These are phyloP conservation scores for Telopea speciosissima DNA, from an alignment of 177 flowering plant genomes.

Conservation along the genomic window DNA sequence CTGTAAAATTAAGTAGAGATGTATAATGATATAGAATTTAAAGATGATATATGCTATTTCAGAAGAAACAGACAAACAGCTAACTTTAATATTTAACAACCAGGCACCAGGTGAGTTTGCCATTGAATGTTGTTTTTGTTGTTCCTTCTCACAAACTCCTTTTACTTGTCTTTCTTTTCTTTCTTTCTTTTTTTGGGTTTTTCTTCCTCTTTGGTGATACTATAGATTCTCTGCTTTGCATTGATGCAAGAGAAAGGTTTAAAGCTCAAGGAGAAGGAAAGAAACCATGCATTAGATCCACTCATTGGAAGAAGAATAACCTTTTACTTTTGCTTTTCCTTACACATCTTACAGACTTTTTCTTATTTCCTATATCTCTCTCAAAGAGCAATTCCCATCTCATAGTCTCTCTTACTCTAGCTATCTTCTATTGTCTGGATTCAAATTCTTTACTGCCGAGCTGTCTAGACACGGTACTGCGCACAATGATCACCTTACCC, in stretches of 20 bases:
- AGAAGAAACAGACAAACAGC: no score
- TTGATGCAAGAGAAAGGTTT: conserved; percentile 36
- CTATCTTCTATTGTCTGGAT: no score
- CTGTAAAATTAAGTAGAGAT: no score
- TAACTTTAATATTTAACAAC: neutral
- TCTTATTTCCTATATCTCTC: no score
- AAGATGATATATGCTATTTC: no score
- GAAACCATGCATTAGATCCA: neutral
- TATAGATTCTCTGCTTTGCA: conserved; percentile 20
- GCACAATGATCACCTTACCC: no score
- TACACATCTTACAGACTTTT: no score
- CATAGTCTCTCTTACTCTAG: no score
- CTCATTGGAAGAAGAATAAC: conserved; percentile 15
- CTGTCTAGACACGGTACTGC: no score
- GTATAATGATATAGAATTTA: no score
- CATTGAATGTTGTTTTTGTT: neutral
- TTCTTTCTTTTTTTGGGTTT: neutral
- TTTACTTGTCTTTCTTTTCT: neutral
- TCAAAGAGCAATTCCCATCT: no score
- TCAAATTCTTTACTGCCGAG: no score
- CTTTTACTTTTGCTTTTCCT: conserved; percentile 14
- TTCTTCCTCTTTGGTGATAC: conserved; percentile 8
- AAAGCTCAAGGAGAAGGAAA: conserved; percentile 4
- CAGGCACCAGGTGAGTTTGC: neutral
- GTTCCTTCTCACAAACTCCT: neutral